Evolutionary conservation across 768 basidiomycete species (phyloP).

Genomic region (Boletus edulis): DNA sequence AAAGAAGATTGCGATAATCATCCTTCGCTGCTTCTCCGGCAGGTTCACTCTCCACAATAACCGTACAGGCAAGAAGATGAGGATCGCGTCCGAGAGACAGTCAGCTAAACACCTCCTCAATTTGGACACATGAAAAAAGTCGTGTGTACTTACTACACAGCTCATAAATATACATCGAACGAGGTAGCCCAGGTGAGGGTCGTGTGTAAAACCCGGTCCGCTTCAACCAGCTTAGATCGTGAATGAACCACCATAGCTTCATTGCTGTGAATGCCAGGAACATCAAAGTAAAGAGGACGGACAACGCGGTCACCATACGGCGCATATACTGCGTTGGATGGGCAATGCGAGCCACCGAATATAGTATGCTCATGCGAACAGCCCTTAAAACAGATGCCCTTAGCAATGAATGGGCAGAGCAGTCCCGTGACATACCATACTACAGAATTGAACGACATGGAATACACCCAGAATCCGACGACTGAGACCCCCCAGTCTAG

Average conservation of each 20-base stretch:
- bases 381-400: slow-evolving; percentile 9
- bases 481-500: slow-evolving; percentile 5
- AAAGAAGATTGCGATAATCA: slow-evolving; percentile 12
- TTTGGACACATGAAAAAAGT: background rate
- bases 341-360: slow-evolving; percentile 21
- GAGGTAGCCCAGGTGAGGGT: slow-evolving; percentile 1
- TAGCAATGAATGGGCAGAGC: background rate
- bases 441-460: background rate
- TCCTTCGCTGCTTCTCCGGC: slow-evolving; percentile 11
- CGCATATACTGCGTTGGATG: slow-evolving; percentile 8
- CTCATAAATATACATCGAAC: slow-evolving; percentile 5
- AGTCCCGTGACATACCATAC: slow-evolving; percentile 15
- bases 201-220: background rate
- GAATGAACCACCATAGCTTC: slow-evolving; percentile 13
- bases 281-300: slow-evolving; percentile 7
- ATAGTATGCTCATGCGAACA: slow-evolving; percentile 21
- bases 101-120: slow-evolving; percentile 17
- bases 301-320: slow-evolving; percentile 8
- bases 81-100: slow-evolving; percentile 17
- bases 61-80: slow-evolving; percentile 12
- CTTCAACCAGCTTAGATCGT: slow-evolving; percentile 5
- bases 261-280: background rate
- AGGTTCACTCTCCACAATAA: slow-evolving; percentile 12
- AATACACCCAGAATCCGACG: slow-evolving; percentile 15
- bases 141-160: slow-evolving; percentile 15